phyloP scores from a whole-genome alignment of 73 alveolate genomes.

The Paramecium sonneborni region DNA sequence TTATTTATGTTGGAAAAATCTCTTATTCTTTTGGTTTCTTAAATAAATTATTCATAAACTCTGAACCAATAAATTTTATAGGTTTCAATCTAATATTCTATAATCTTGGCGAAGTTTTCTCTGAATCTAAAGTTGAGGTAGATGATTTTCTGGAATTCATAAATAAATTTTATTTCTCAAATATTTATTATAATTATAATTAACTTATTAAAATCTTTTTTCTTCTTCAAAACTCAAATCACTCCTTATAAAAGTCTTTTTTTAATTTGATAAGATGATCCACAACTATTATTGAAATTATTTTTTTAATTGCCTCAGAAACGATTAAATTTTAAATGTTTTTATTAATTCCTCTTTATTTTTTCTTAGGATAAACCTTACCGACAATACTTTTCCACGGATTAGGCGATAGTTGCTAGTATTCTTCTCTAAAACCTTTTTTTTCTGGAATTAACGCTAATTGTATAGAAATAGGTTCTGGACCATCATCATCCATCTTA shows the following conservation, averaged over 20 bases:
- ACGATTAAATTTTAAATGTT: background rate
- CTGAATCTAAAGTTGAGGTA: slow-evolving; percentile 14
- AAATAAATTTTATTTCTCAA: slow-evolving; percentile 11
- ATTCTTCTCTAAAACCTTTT: background rate
- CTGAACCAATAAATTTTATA: background rate
- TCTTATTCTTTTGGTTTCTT: background rate
- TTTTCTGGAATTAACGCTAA: slow-evolving; percentile 66
- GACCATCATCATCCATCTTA: slow-evolving; percentile 73
- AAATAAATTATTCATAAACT: background rate
- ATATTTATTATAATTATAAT: background rate
- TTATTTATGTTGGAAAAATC: background rate
- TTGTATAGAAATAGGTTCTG: slow-evolving; percentile 88
- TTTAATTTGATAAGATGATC: background rate
- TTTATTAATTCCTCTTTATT: background rate
- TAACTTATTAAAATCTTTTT: background rate
- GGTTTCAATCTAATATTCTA: background rate
- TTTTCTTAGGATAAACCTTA: background rate
- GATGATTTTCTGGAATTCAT: slow-evolving; percentile 36
- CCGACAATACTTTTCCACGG: slow-evolving; percentile 33
- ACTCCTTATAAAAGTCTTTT: background rate
- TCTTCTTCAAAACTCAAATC: background rate
- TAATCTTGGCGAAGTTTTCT: background rate
- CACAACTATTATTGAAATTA: background rate
- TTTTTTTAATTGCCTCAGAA: background rate
- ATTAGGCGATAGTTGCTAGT: background rate